A percentile compares a stretch with the other conserved stretches of the same genome.
Conservation (phyloP, 192 early-diverging fungal genomes). For the Backusella tuberculispora region DNA sequence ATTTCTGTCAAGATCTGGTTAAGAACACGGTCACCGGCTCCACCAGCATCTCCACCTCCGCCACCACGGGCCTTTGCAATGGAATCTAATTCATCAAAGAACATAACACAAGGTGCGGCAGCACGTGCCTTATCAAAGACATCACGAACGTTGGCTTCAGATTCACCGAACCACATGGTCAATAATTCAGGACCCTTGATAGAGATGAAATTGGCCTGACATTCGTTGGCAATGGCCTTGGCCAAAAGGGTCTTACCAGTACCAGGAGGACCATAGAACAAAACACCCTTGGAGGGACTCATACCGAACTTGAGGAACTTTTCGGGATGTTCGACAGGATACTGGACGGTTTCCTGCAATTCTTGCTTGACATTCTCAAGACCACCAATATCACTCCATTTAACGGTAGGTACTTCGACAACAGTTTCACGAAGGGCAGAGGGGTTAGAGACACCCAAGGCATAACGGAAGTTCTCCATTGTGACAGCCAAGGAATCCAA, state of each 20-base stretch:
- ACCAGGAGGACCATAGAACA: constrained; percentile 99
- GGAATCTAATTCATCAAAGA: constrained; percentile 99
- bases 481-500: constrained; percentile 94
- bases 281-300: constrained; percentile 94
- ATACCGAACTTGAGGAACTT: constrained; percentile 99
- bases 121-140: constrained; percentile 99
- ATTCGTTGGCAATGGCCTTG: constrained; percentile 99
- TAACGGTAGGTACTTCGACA: constrained; percentile 94
- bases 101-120: constrained; percentile 99
- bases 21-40: constrained; percentile 96
- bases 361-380: constrained; percentile 98
- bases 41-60: constrained; percentile 81
- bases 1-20: constrained; percentile 99
- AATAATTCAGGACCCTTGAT: constrained; percentile 97
- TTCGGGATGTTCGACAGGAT: constrained; percentile 98
- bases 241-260: constrained; percentile 98
- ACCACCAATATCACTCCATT: constrained; percentile 98
- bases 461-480: constrained; percentile 96
- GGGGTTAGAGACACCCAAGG: constrained; percentile 93
- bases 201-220: constrained; percentile 99
- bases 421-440: constrained; percentile 98
- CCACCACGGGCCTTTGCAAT: constrained; percentile 92
- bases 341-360: constrained; percentile 98
- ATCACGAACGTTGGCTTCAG: constrained; percentile 98
- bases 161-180: constrained; percentile 99